Conservation (phyloP, 371 early-diverging fungal species). For the Rhizomucor miehei region DNA sequence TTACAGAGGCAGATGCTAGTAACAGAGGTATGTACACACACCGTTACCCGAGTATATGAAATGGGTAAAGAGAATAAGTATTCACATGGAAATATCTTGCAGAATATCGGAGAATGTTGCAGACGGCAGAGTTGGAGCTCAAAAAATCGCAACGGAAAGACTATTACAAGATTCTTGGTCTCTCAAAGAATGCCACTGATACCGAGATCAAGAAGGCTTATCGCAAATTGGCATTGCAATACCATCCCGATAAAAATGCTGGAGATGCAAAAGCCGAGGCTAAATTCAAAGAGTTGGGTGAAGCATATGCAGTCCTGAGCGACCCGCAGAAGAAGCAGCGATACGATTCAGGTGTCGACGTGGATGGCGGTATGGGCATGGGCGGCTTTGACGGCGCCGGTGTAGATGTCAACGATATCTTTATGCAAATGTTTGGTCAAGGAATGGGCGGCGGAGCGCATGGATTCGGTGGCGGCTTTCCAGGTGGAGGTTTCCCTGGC, state of each 20-base stretch:
- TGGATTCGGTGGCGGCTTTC: constrained; percentile 1
- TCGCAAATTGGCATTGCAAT: constrained; percentile 77
- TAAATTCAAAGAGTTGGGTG: constrained; percentile 83
- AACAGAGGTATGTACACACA: constrained; percentile 54
- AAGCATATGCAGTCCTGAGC: constrained; percentile 75
- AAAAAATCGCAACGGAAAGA: constrained; percentile 82
- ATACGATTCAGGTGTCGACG: constrained; percentile 77
- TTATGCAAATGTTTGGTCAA: constrained; percentile 63
- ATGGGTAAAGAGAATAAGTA: too few species aligned
- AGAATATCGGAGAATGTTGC: constrained; percentile 63
- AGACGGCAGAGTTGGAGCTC: constrained; percentile 71
- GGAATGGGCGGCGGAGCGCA: constrained; percentile 36
- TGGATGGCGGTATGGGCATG: constrained; percentile 64
- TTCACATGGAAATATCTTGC: background rate
- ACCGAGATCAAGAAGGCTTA: constrained; percentile 94
- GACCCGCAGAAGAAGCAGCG: constrained; percentile 80
- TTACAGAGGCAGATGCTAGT: constrained; percentile 59
- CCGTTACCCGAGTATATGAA: too few species aligned
- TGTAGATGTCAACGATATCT: constrained; percentile 62
- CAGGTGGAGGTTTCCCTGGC: constrained; percentile 5
- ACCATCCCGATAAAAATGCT: constrained; percentile 86
- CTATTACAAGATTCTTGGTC: constrained; percentile 92
- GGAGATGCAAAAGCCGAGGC: constrained; percentile 65
- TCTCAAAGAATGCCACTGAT: constrained; percentile 74
- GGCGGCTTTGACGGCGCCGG: constrained; percentile 52